Evolutionary conservation across 2,329 filamentous ascomycete genomes (phyloP), one percentile per base, ranked within the genome.

Genomic region (Xylaria sp.): DNA sequence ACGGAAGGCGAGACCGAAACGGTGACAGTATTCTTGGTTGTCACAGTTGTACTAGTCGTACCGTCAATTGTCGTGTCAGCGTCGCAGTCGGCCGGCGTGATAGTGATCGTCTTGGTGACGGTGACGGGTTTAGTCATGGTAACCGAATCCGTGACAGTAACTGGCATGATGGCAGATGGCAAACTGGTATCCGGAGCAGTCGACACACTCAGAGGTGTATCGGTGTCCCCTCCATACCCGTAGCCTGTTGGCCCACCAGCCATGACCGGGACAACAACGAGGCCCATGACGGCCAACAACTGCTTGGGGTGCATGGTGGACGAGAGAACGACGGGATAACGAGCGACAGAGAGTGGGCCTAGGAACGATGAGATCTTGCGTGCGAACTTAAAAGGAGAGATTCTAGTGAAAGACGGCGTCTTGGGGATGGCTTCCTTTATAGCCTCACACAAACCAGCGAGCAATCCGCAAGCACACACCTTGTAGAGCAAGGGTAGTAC

Each of bases 101-200:
- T 19, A 2, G 59, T 63, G 7, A 61, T 35, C 7, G 59, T 61
- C n/a, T 58, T 52, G 8, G 62, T 64, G 19, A 64, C 19, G 3
- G 62, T 60, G 49, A 58, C 34, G 0, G 62, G 55, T 23, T 47
- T 59, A 34, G 60, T 62, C n/a, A 64, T 13, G 3, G 60, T 62
- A 35, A 60, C 13, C 9, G 58, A 62, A 13, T 60, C 47, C n/a
- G 60, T 63, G 39, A 60, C 35, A 1, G 62, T 64, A 19, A 58
- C 9, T 6, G 52, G 54, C 18, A 54, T 42, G 9, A 44, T 52
- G 37, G 47, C 35, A 47, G 52, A 55, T 1, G 54, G 56, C 6
- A 55, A 19, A n/a, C 34, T 51, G 6, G 18, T 23, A 35, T 23
- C 42, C 3, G 13, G 19, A n/a, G 52, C 44, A 5, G 52, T 63